Conservation (phyloP, 352 stramenopile genomes). For the Phytophthora capsici region DNA sequence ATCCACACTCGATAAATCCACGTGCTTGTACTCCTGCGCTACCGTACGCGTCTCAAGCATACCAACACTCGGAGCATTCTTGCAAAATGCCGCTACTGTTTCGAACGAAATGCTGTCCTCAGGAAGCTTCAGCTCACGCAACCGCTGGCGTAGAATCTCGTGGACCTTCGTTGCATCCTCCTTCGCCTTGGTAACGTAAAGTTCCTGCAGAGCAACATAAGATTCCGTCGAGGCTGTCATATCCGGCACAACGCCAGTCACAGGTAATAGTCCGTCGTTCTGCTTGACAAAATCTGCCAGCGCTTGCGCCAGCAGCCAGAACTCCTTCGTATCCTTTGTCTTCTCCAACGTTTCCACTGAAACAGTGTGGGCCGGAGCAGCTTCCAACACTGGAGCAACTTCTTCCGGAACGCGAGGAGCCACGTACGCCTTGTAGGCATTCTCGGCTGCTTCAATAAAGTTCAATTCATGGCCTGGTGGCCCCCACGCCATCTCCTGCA, state of each 20-base stretch:
- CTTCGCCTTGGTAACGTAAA: slow-evolving; percentile 93
- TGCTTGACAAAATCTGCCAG: slow-evolving; percentile 81
- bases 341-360: slow-evolving; percentile 39
- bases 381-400: slow-evolving; percentile 64
- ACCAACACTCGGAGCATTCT: slow-evolving; percentile 91
- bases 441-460: slow-evolving; percentile 93
- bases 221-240: slow-evolving; percentile 96
- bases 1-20: slow-evolving; percentile 71
- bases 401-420: slow-evolving; percentile 82
- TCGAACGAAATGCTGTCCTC: slow-evolving; percentile 58
- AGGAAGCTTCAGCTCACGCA: slow-evolving; percentile 36
- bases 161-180: slow-evolving; percentile 60
- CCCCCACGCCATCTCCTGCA: slow-evolving; percentile 69
- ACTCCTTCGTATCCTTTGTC: slow-evolving; percentile 57
- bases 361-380: slow-evolving; percentile 33
- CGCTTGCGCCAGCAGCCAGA: slow-evolving; percentile 82
- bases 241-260: slow-evolving; percentile 95
- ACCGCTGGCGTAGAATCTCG: slow-evolving; percentile 39
- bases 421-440: slow-evolving; percentile 94
- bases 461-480: slow-evolving; percentile 92
- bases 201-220: slow-evolving; percentile 94
- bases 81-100: slow-evolving; percentile 91
- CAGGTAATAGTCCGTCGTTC: slow-evolving; percentile 70
- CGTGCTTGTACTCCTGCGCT: slow-evolving; percentile 79
- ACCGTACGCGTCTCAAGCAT: slow-evolving; percentile 85